A percentile compares a stretch with the other conserved stretches of the same genome.
phyloP scores from a whole-genome alignment of 106 monocot genomes.

The Phalaenopsis aphrodite region DNA sequence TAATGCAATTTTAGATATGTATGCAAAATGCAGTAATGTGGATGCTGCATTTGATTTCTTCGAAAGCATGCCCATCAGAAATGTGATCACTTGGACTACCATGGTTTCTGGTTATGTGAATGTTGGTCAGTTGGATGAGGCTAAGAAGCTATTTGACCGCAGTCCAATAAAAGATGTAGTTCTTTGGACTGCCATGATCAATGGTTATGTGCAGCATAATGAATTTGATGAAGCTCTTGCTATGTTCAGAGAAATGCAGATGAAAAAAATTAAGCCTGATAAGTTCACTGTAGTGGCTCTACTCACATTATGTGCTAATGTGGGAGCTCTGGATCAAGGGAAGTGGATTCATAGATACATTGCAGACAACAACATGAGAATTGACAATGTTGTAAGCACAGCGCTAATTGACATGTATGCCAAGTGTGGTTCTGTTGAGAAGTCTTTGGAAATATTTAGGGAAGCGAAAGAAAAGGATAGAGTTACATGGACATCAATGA shows the following conservation, averaged over 20 bases:
- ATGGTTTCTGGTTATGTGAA: conserved; percentile 30
- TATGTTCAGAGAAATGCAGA: conserved; percentile 37
- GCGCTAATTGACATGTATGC: conserved; percentile 46
- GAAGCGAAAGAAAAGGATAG: conserved; percentile 23
- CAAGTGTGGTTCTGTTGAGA: conserved; percentile 40
- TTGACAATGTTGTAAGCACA: conserved; percentile 36
- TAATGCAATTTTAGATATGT: conserved; percentile 46
- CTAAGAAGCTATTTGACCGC: conserved; percentile 17
- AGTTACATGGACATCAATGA: conserved; percentile 34
- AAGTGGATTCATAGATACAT: conserved; percentile 38
- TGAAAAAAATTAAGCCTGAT: conserved; percentile 25
- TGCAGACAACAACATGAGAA: conserved; percentile 15
- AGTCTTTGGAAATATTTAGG: conserved; percentile 33
- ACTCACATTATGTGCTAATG: conserved; percentile 40
- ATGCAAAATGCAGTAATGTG: conserved; percentile 24
- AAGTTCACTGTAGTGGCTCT: conserved; percentile 38
- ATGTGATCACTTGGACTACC: conserved; percentile 33
- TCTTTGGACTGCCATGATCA: conserved; percentile 37
- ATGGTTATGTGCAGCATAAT: conserved; percentile 28
- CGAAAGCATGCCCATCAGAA: conserved; percentile 13
- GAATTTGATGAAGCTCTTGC: conserved; percentile 25
- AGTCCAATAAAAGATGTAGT: conserved; percentile 30
- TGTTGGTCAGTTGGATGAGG: conserved; percentile 19
- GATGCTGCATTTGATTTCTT: conserved; percentile 18
- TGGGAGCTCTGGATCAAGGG: conserved; percentile 45